Percentiles rank a stretch among this genome's conserved stretches.
Conservation (phyloP, 495 filamentous ascomycete species). For the Hypomontagnella submonticulosa region DNA sequence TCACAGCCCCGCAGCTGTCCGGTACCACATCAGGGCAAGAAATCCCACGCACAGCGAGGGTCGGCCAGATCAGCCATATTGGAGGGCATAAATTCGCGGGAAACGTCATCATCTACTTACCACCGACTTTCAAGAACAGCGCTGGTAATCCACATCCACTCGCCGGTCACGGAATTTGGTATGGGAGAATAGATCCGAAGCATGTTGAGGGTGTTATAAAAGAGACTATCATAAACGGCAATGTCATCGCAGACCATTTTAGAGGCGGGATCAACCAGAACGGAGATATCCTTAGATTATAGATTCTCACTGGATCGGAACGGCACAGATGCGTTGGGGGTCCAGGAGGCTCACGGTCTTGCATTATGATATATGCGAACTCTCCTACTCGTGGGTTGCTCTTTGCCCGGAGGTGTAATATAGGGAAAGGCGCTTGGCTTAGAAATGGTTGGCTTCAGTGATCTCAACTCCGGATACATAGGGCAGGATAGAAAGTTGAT, state of each 20-base stretch:
- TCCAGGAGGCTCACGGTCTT: too few species aligned
- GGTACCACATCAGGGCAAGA: slow-evolving; percentile 42
- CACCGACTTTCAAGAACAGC: slow-evolving; percentile 59
- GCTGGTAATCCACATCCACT: slow-evolving; percentile 63
- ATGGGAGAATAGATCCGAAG: slow-evolving; percentile 85
- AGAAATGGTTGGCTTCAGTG: not conserved
- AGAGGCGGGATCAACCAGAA: slow-evolving; percentile 66
- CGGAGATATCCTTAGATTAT: slow-evolving; percentile 57
- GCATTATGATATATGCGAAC: not conserved
- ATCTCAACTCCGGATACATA: slow-evolving; percentile 13
- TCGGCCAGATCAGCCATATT: slow-evolving; percentile 86
- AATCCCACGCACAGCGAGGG: slow-evolving; percentile 58
- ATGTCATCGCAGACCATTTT: slow-evolving; percentile 80
- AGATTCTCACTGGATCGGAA: slow-evolving; percentile 8
- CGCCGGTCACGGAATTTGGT: slow-evolving; percentile 90
- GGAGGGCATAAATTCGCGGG: slow-evolving; percentile 94
- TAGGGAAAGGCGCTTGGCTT: not conserved
- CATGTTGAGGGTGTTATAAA: slow-evolving; percentile 88
- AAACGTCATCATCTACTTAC: slow-evolving; percentile 92
- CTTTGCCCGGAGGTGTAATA: not conserved
- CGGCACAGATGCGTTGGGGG: not conserved
- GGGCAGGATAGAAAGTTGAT: not conserved
- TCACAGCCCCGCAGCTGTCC: slow-evolving; percentile 33
- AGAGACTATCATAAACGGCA: slow-evolving; percentile 80
- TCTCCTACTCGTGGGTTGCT: slow-evolving; percentile 1